phyloP scores from a whole-genome alignment of 495 filamentous ascomycete species.

The Darksidea phi region DNA sequence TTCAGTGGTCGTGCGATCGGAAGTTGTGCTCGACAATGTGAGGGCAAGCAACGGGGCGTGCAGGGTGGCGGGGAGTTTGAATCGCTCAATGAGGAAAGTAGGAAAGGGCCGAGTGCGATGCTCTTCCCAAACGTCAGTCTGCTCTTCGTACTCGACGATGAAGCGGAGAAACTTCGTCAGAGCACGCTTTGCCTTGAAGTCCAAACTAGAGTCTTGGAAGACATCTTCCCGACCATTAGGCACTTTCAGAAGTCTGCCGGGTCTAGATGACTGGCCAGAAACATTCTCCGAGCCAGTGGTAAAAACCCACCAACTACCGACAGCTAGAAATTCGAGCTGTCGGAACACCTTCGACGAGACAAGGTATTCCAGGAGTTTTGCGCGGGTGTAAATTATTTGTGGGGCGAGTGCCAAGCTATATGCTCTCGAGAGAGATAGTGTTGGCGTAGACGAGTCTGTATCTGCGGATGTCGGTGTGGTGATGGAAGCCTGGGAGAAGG shows the following conservation, averaged over 20 bases:
- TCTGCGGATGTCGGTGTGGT: slow-evolving; percentile 5
- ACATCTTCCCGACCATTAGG: slow-evolving; percentile 86
- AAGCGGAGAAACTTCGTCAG: slow-evolving; percentile 89
- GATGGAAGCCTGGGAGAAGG: slow-evolving; percentile 32
- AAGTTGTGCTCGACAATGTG: slow-evolving; percentile 65
- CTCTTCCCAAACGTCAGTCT: slow-evolving; percentile 52
- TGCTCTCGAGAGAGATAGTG: slow-evolving; percentile 64
- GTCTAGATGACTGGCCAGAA: slow-evolving; percentile 3
- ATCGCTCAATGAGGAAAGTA: slow-evolving; percentile 65
- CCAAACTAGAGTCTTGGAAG: slow-evolving; percentile 69
- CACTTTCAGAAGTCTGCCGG: slow-evolving; percentile 42
- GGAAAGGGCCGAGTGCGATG: slow-evolving; percentile 54
- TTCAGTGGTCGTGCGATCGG: slow-evolving; percentile 58
- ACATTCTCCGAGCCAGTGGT: not conserved
- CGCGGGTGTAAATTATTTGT: slow-evolving; percentile 81
- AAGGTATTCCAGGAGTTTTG: slow-evolving; percentile 69
- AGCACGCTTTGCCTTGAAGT: slow-evolving; percentile 71
- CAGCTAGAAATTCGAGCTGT: slow-evolving; percentile 88
- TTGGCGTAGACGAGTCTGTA: slow-evolving; percentile 42
- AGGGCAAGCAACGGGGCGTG: slow-evolving; percentile 74
- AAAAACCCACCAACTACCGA: slow-evolving; percentile 91
- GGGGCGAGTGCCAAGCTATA: slow-evolving; percentile 86
- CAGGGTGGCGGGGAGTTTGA: slow-evolving; percentile 68
- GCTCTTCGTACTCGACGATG: slow-evolving; percentile 60
- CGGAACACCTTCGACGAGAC: slow-evolving; percentile 84